Percentiles rank a stretch among this genome's conserved stretches.
phyloP scores from a whole-genome alignment of 495 filamentous ascomycete genomes.

The Neurospora terricola region DNA sequence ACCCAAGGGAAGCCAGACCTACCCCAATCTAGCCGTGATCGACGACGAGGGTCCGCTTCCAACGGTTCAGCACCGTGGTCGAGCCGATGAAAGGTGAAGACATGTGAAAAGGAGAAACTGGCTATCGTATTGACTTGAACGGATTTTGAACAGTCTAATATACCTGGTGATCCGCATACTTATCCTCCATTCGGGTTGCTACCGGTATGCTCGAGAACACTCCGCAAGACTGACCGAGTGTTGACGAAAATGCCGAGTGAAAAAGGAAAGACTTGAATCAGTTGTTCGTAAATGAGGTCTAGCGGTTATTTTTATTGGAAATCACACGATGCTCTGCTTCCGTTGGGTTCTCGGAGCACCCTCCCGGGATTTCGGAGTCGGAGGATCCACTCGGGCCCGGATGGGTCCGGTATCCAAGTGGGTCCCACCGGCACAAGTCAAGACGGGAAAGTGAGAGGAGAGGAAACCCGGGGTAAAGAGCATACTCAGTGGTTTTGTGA shows the following conservation, averaged over 20 bases:
- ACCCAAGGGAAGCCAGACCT: neutral
- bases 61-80: neutral
- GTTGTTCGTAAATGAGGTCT: no score
- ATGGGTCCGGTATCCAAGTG: neutral
- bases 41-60: neutral
- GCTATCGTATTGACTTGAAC: neutral
- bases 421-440: neutral
- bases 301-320: no score
- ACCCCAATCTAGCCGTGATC: neutral
- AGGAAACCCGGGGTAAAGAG: no score
- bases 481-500: no score
- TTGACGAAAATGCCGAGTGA: no score
- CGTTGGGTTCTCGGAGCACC: neutral
- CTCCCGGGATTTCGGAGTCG: neutral
- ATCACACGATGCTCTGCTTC: neutral
- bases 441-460: no score
- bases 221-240: no score
- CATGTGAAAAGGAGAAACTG: neutral
- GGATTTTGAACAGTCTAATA: no score
- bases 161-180: no score
- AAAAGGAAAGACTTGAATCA: no score
- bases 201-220: no score
- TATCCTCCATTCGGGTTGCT: no score
- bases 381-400: neutral
- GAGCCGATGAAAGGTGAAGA: neutral